Conservation (phyloP, 2,329 filamentous ascomycete species). For the Hypoxylon sp. region DNA sequence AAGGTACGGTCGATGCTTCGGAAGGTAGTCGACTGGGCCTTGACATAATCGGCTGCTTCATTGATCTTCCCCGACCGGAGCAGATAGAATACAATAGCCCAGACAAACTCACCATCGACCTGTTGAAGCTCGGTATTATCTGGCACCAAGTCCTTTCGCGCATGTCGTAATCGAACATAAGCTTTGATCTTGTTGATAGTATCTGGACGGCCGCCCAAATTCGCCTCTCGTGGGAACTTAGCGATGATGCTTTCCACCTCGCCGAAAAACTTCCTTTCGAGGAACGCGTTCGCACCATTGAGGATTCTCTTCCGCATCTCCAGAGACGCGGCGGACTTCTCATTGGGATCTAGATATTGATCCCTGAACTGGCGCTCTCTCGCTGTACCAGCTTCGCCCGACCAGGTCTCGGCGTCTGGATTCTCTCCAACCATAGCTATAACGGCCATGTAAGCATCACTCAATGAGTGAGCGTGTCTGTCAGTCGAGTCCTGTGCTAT, state of each 20-base stretch:
- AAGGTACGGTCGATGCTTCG: slow-evolving; percentile 92
- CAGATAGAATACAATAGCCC: slow-evolving; percentile 94
- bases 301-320: slow-evolving; percentile 83
- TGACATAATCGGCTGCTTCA: slow-evolving; percentile 89
- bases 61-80: slow-evolving; percentile 84
- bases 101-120: slow-evolving; percentile 85
- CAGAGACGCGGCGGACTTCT: slow-evolving; percentile 72
- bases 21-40: slow-evolving; percentile 82
- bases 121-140: slow-evolving; percentile 85
- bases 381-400: slow-evolving; percentile 70
- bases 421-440: slow-evolving; percentile 82
- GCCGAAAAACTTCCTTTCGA: slow-evolving; percentile 84
- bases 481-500: slow-evolving; percentile 78
- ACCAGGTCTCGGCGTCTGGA: slow-evolving; percentile 66
- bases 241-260: slow-evolving; percentile 82
- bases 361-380: slow-evolving; percentile 80
- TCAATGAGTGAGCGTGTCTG: slow-evolving; percentile 77
- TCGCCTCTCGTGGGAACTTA: slow-evolving; percentile 88
- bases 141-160: slow-evolving; percentile 84
- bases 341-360: slow-evolving; percentile 80
- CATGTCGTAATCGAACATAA: slow-evolving; percentile 84
- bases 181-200: slow-evolving; percentile 91
- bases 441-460: slow-evolving; percentile 85
- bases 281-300: slow-evolving; percentile 79
- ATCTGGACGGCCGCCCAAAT: slow-evolving; percentile 88